Evolutionary conservation across 164 flowering plant genomes (phyloP).

Genomic region (Umbellularia californica): DNA sequence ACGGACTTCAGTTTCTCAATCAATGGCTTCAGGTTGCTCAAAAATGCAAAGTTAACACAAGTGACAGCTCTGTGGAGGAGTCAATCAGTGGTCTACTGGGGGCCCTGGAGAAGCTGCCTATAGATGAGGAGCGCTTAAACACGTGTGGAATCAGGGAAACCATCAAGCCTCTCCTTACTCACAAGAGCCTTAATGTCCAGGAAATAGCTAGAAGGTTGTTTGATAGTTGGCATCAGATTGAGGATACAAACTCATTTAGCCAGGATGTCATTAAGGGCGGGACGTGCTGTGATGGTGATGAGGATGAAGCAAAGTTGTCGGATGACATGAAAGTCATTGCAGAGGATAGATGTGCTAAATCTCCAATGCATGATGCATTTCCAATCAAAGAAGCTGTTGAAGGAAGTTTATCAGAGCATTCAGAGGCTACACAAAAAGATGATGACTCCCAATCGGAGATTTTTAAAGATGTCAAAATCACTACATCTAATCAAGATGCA

Average conservation of each 20-base stretch:
- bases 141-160: constrained; percentile 57
- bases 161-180: constrained; percentile 49
- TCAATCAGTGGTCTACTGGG: constrained; percentile 45
- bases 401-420: constrained; percentile 12
- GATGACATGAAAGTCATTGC: constrained; percentile 3
- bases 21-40: constrained; percentile 78
- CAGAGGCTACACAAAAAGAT: constrained; percentile 4
- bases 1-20: constrained; percentile 57
- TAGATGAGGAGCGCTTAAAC: constrained; percentile 35
- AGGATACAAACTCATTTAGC: constrained; percentile 9
- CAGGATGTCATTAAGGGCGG: constrained; percentile 1
- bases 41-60: constrained; percentile 29
- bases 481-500: constrained; percentile 9
- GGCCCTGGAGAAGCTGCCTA: constrained; percentile 66
- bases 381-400: constrained; percentile 12
- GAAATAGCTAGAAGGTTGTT: constrained; percentile 48
- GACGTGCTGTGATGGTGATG: background rate
- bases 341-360: constrained; percentile 22
- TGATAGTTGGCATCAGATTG: constrained; percentile 47
- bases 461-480: constrained; percentile 2
- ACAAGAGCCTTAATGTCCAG: constrained; percentile 50
- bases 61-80: constrained; percentile 54
- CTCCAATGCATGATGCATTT: constrained; percentile 15
- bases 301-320: background rate
- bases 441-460: constrained; percentile 7